Evolutionary conservation across 169 alveolate genomes (phyloP), one percentile per base, ranked within the genome.

Genomic region (Plasmodium ovale): DNA sequence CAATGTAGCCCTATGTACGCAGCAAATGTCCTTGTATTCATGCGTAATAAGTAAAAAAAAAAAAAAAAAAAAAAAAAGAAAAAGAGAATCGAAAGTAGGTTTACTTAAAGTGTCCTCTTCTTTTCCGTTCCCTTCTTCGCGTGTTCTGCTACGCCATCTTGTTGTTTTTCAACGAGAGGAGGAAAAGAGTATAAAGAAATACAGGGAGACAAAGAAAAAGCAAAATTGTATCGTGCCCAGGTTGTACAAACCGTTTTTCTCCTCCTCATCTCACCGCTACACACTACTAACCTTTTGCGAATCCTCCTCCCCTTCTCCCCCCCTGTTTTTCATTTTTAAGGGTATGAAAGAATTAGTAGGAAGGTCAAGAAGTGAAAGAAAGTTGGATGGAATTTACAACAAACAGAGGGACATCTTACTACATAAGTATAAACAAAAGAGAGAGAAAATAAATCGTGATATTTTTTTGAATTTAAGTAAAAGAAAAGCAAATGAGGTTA

Each of bases 351-450:
- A 93, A 72, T 89, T 93, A 54, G 70, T 93, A 59, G 96, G 96
- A 29, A 84, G 96, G 31, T 92, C 96, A 21, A 93, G 94, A 25
- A 93, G 93, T 49, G 96, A 93, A 64, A 88, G 96, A 19, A 67
- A 88, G 23, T 53, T 93, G 29, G 96, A 93, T 44, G 92, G 96
- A 9, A 77, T 93, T 37, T 93, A 93, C 64, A 93, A 92, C 27
- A 87, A 73, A 49, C 96, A 93, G 73, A 91, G 92, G 54, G 88
- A 87, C 3, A 27, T 72, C 14, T 56, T 87, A 49, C 25, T 82
- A 21, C 35, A 68, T 42, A 33, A 67, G 44, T 29, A 65, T 69
- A 82, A 67, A 39, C 47, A 44, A 21, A 35, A 77, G n/a, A 49
- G 44, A 44, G 42, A 23, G 33, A 70, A 35, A 7, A 44, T 25